Evolutionary conservation across 2,329 filamentous ascomycete species (phyloP).

Genomic region (Chaetomium globosum): DNA sequence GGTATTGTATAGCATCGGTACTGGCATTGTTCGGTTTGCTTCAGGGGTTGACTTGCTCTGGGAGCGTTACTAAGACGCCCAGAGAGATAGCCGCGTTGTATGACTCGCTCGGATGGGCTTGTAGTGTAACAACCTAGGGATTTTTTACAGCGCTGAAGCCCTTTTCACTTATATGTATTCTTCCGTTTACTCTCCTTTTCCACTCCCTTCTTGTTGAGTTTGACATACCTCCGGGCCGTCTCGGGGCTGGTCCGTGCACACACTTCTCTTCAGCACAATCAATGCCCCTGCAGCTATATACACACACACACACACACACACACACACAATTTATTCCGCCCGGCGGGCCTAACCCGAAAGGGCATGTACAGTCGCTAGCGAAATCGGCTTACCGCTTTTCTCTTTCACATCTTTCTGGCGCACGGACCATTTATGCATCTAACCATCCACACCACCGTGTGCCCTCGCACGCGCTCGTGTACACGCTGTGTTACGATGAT

Average conservation of each 20-base stretch:
- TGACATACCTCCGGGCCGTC: background rate
- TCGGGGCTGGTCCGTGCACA: conserved; percentile 4
- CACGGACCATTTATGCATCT: no score
- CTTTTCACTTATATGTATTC: background rate
- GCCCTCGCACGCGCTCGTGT: no score
- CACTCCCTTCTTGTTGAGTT: background rate
- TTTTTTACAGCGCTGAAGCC: background rate
- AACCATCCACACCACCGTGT: no score
- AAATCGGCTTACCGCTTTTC: no score
- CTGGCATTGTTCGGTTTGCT: background rate
- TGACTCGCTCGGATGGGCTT: background rate
- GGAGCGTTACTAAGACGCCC: background rate
- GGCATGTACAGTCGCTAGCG: no score
- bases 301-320: no score
- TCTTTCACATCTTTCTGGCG: no score
- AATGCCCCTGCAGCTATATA: background rate
- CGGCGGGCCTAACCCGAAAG: no score
- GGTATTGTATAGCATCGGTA: conserved; percentile 9
- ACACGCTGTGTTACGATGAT: no score
- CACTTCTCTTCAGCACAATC: background rate
- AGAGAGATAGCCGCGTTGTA: background rate
- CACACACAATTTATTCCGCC: no score
- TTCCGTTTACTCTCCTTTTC: background rate
- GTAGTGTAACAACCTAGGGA: background rate
- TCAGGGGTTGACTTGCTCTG: conserved; percentile 3